Conservation (phyloP, 108 stramenopile genomes). For the Pseudonitzschia multistriata region DNA sequence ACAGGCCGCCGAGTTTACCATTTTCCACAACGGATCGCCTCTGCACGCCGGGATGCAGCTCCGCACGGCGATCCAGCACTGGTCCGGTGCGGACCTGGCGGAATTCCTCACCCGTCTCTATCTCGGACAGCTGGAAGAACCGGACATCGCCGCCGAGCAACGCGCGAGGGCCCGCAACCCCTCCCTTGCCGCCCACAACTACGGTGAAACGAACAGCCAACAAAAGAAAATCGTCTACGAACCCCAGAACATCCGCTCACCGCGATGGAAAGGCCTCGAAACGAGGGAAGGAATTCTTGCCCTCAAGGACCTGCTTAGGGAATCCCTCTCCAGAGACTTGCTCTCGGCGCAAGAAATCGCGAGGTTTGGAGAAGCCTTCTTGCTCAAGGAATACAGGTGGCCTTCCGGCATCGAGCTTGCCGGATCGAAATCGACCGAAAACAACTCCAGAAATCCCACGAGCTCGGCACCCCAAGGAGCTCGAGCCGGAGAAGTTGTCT, state of each 20-base stretch:
- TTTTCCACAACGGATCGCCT: slow-evolving; percentile 14
- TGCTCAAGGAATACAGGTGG: slow-evolving; percentile 21
- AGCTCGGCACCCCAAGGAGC: background rate
- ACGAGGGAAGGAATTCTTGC: slow-evolving; percentile 12
- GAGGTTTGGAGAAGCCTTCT: slow-evolving; percentile 19
- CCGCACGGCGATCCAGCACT: slow-evolving; percentile 19
- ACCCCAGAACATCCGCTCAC: slow-evolving; percentile 19
- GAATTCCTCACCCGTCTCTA: slow-evolving; percentile 36
- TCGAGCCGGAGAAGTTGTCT: slow-evolving; percentile 4
- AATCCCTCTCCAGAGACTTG: slow-evolving; percentile 7
- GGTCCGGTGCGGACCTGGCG: slow-evolving; percentile 25
- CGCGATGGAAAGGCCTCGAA: slow-evolving; percentile 34
- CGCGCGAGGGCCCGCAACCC: background rate
- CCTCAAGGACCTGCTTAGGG: slow-evolving; percentile 10
- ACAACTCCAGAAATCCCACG: no score
- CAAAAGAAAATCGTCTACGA: slow-evolving; percentile 16
- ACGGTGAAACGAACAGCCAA: background rate
- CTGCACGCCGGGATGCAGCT: slow-evolving; percentile 25
- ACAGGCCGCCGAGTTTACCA: slow-evolving; percentile 36
- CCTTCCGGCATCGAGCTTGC: background rate
- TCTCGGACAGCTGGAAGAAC: slow-evolving; percentile 16
- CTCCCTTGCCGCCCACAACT: background rate
- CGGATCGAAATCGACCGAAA: background rate
- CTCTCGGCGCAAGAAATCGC: slow-evolving; percentile 17
- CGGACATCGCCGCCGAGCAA: no score